Evolutionary conservation across 1,139 yeast species (phyloP).

Genomic region (Blastobotrys proliferans): DNA sequence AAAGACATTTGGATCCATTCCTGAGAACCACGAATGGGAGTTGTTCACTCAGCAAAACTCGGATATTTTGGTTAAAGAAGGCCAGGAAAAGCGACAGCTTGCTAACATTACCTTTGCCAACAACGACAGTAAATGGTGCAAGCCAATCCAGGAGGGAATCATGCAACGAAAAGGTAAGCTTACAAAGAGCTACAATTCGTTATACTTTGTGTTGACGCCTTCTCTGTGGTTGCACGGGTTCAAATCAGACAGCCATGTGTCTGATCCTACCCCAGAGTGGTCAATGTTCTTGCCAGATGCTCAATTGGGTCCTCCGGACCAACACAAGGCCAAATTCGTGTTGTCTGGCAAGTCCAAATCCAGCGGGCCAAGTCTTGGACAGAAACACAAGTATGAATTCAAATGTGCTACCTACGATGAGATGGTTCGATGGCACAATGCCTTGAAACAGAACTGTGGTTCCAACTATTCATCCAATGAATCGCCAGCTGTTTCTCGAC

Average conservation of each 20-base stretch:
- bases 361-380: conserved; percentile 24
- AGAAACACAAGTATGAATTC: conserved; percentile 41
- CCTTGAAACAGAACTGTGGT: conserved; percentile 30
- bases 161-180: conserved; percentile 42
- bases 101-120: conserved; percentile 39
- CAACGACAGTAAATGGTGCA: conserved; percentile 38
- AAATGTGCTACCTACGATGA: conserved; percentile 45
- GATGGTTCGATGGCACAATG: conserved; percentile 43
- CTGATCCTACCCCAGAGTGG: conserved; percentile 43
- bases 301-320: conserved; percentile 36
- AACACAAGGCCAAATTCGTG: conserved; percentile 41
- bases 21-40: conserved; percentile 44
- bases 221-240: conserved; percentile 45
- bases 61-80: conserved; percentile 31
- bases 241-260: conserved; percentile 39
- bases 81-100: conserved; percentile 39
- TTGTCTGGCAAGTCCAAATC: conserved; percentile 42
- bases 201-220: conserved; percentile 45
- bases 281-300: conserved; percentile 47
- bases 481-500: conserved; percentile 11
- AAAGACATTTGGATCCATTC: conserved; percentile 34
- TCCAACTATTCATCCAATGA: conserved; percentile 10
- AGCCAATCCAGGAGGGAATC: conserved; percentile 47
- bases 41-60: conserved; percentile 36
- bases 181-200: conserved; percentile 40